These are phyloP conservation scores for Helminthosporium solani DNA, from an alignment of 2,329 filamentous ascomycete genomes.

Conservation along the genomic window DNA sequence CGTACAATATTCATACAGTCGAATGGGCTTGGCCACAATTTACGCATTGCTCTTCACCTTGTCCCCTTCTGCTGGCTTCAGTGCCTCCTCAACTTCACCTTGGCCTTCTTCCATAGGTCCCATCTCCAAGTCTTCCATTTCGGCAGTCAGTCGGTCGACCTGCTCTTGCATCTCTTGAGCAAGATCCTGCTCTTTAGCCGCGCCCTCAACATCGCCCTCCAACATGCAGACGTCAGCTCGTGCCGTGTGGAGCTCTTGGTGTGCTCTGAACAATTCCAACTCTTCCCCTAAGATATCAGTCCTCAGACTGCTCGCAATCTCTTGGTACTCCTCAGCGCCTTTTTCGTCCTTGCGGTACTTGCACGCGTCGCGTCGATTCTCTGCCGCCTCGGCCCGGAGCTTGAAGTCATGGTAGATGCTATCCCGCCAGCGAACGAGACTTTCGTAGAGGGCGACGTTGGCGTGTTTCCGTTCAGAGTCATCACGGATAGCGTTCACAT, in stretches of 20 bases:
- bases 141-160: background rate
- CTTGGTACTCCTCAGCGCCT: slow-evolving; percentile 2
- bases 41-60: background rate
- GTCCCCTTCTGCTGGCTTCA: background rate
- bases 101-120: background rate
- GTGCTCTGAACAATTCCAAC: slow-evolving; percentile 3
- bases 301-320: slow-evolving; percentile 6
- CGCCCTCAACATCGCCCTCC: background rate
- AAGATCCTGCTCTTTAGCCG: background rate
- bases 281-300: slow-evolving; percentile 4
- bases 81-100: background rate
- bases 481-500: background rate
- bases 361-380: slow-evolving; percentile 11
- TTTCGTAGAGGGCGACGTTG: background rate
- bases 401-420: background rate
- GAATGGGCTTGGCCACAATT: background rate
- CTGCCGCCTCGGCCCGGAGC: slow-evolving; percentile 9
- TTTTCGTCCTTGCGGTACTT: slow-evolving; percentile 4
- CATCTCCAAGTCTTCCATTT: background rate
- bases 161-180: background rate
- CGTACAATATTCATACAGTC: slow-evolving; percentile 1
- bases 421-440: slow-evolving; percentile 1
- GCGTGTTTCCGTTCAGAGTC: background rate
- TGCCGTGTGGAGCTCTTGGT: slow-evolving; percentile 1
- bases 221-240: background rate